Conservation (phyloP, 768 basidiomycete genomes). For the Mycena rebaudengoi region DNA sequence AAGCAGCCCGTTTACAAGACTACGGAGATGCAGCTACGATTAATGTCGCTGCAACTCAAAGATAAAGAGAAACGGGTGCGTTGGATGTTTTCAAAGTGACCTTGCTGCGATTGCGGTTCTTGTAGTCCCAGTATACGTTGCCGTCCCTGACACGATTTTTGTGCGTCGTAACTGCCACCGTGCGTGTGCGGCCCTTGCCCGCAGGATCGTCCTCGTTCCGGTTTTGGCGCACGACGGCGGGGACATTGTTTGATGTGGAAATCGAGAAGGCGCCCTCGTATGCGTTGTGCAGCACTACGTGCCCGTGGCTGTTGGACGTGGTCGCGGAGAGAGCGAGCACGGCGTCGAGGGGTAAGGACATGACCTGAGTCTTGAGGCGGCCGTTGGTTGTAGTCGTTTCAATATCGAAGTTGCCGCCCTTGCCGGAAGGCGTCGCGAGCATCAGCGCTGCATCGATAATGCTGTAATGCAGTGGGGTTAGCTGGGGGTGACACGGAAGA, state of each 20-base stretch:
- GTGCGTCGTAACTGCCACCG: constrained; percentile 14
- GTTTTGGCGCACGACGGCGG: constrained; percentile 25
- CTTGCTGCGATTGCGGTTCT: constrained; percentile 9
- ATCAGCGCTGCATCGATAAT: constrained; percentile 39
- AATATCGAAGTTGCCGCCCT: constrained; percentile 44
- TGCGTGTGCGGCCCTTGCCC: constrained; percentile 39
- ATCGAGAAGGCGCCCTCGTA: constrained; percentile 54
- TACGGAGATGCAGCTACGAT: no score
- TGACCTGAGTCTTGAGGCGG: constrained; percentile 36
- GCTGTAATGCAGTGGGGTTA: constrained; percentile 33
- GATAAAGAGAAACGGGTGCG: neutral
- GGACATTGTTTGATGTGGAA: constrained; percentile 31
- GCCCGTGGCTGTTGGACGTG: constrained; percentile 38
- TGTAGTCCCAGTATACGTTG: constrained; percentile 22
- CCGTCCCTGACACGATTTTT: neutral
- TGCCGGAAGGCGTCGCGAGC: constrained; percentile 38
- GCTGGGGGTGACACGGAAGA: neutral
- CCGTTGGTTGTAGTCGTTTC: constrained; percentile 38
- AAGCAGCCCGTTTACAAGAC: neutral
- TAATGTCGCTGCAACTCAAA: no score
- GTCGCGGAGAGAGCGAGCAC: constrained; percentile 37
- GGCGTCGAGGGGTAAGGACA: constrained; percentile 45
- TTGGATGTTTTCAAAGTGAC: constrained; percentile 19
- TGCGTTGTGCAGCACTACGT: constrained; percentile 40
- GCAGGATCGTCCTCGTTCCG: constrained; percentile 41